Conservation (phyloP, 306 rosid species). For the Arachis hypogaea region DNA sequence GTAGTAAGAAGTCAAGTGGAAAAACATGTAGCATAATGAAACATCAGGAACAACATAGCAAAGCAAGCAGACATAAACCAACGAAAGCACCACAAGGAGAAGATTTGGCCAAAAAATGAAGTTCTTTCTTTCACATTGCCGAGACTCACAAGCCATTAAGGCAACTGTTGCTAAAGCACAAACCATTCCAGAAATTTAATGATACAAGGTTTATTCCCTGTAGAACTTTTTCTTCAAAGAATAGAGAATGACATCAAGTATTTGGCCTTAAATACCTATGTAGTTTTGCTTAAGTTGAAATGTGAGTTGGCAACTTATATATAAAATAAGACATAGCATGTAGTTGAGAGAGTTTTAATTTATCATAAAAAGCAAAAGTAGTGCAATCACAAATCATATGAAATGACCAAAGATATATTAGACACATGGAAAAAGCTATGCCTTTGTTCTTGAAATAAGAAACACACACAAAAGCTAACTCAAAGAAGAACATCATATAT, state of each 20-base stretch:
- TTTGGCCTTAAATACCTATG: conserved; percentile 30
- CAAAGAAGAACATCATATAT: no score
- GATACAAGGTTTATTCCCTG: conserved; percentile 35
- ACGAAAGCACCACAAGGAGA: conserved; percentile 5
- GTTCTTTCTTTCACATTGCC: conserved; percentile 59
- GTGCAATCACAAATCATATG: no score
- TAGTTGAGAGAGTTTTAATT: no score
- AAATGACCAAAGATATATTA: no score
- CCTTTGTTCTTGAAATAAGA: no score
- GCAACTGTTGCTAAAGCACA: conserved; percentile 43
- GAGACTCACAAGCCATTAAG: conserved; percentile 46
- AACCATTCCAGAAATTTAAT: conserved; percentile 35
- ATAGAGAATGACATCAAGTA: conserved; percentile 32
- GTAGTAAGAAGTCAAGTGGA: conserved; percentile 41
- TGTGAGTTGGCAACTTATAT: no score
- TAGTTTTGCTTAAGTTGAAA: background rate
- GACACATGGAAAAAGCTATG: no score
- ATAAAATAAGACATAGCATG: no score
- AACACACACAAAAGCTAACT: no score
- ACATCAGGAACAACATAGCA: conserved; percentile 35
- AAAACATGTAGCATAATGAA: conserved; percentile 39
- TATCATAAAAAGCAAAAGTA: no score
- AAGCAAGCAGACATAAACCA: conserved; percentile 31
- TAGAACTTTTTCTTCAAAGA: conserved; percentile 27
- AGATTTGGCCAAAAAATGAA: conserved; percentile 49